Evolutionary conservation across 1,284 basidiomycete species (phyloP).

Genomic region (Rhodotorula mucilaginosa): DNA sequence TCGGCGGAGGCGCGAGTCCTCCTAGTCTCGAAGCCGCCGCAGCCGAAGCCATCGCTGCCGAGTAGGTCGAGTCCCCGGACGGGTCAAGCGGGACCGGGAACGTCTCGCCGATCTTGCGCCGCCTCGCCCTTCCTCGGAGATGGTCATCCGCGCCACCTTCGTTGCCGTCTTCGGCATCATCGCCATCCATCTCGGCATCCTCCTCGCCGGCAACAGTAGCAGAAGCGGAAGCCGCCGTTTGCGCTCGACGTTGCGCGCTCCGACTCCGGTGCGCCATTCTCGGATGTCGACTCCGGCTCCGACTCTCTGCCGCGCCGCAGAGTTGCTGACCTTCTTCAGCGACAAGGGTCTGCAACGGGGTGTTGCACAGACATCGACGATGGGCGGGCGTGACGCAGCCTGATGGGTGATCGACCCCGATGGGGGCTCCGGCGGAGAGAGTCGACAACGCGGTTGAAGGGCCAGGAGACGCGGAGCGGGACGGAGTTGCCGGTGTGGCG

Average conservation of each 20-base stretch:
- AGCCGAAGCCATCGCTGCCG: no score
- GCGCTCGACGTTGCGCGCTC: no score
- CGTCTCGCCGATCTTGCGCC: conserved; percentile 8
- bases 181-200: neutral
- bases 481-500: neutral
- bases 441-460: neutral
- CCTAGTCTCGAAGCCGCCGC: no score
- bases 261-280: neutral
- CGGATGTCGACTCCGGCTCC: neutral
- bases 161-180: neutral
- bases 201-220: neutral
- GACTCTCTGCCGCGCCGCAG: conserved; percentile 16
- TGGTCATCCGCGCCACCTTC: neutral
- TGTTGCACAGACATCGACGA: conserved; percentile 28
- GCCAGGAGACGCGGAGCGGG: conserved; percentile 5
- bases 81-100: neutral
- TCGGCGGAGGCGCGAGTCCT: neutral
- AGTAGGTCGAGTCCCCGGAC: neutral
- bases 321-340: conserved; percentile 19
- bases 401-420: conserved; percentile 10
- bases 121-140: neutral
- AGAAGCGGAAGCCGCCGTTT: neutral
- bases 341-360: conserved; percentile 17
- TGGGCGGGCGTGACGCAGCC: conserved; percentile 16
- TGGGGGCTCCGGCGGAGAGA: neutral